phyloP scores from a whole-genome alignment of 2,329 filamentous ascomycete species.

The Epichloe coenophiala region DNA sequence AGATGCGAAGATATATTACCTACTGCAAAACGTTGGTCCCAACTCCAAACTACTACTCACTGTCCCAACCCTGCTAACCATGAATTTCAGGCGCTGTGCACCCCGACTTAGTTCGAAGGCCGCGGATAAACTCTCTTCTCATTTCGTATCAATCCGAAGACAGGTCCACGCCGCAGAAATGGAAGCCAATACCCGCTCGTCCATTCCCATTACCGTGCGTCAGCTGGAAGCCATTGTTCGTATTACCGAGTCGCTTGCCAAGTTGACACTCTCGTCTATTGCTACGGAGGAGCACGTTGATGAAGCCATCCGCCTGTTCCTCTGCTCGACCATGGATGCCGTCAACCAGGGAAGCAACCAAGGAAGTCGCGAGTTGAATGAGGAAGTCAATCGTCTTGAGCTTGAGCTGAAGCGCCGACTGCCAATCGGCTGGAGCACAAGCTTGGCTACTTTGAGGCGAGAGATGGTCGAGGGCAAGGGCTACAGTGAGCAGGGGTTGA shows the following conservation, averaged over 20 bases:
- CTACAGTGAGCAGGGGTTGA: slow-evolving; percentile 76
- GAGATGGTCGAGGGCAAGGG: slow-evolving; percentile 90
- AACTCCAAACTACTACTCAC: slow-evolving; percentile 44
- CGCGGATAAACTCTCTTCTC: slow-evolving; percentile 87
- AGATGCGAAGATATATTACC: slow-evolving; percentile 93
- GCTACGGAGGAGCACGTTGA: slow-evolving; percentile 89
- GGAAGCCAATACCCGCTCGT: slow-evolving; percentile 78
- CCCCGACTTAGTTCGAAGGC: slow-evolving; percentile 82
- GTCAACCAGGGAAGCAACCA: slow-evolving; percentile 79
- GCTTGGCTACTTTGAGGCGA: slow-evolving; percentile 66
- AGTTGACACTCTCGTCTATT: slow-evolving; percentile 72
- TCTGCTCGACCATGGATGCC: slow-evolving; percentile 95
- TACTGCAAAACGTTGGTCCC: slow-evolving; percentile 80
- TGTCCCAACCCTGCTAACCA: slow-evolving; percentile 15
- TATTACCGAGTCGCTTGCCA: slow-evolving; percentile 91
- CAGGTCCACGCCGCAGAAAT: slow-evolving; percentile 88
- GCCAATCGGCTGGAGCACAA: slow-evolving; percentile 93
- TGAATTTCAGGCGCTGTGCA: slow-evolving; percentile 58
- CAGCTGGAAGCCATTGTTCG: slow-evolving; percentile 95
- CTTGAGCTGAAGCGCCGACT: slow-evolving; percentile 75
- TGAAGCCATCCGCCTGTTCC: slow-evolving; percentile 91
- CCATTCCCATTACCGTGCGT: slow-evolving; percentile 93
- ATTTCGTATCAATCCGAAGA: slow-evolving; percentile 90
- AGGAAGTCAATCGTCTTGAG: slow-evolving; percentile 78
- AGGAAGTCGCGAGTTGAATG: slow-evolving; percentile 77